Percentiles rank a stretch among this genome's conserved stretches.
phyloP scores from a whole-genome alignment of 108 stramenopile species.

The Fragilaria radians region DNA sequence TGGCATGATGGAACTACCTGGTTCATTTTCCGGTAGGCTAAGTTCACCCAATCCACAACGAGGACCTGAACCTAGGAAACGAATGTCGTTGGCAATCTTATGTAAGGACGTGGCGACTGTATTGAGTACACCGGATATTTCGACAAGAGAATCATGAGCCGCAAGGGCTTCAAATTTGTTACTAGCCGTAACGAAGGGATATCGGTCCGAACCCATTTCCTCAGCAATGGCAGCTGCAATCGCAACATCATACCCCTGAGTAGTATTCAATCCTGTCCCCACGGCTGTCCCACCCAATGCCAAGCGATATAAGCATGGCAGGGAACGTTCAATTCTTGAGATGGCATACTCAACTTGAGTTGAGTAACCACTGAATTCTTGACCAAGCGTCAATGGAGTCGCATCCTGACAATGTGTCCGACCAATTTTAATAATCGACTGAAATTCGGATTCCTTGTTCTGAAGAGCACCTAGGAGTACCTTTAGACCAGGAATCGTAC shows the following conservation, averaged over 20 bases:
- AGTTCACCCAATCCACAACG: constrained; percentile 96
- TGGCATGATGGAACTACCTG: constrained; percentile 98
- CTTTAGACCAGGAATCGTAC: constrained; percentile 77
- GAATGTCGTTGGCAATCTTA: constrained; percentile 98
- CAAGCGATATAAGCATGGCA: constrained; percentile 76
- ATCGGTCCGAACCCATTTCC: constrained; percentile 77
- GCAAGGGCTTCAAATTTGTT: constrained; percentile 98
- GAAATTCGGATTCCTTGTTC: constrained; percentile 68
- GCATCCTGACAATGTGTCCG: constrained; percentile 98
- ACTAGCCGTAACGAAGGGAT: constrained; percentile 91
- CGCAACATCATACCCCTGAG: constrained; percentile 82
- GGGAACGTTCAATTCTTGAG: constrained; percentile 51
- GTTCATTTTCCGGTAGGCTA: constrained; percentile 93
- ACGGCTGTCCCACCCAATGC: constrained; percentile 98
- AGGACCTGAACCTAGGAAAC: constrained; percentile 91
- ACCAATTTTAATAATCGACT: constrained; percentile 93
- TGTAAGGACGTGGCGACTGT: constrained; percentile 83
- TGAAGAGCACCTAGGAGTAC: constrained; percentile 58
- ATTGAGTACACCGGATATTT: constrained; percentile 91
- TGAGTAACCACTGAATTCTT: constrained; percentile 96
- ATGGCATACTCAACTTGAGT: constrained; percentile 90
- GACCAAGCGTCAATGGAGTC: constrained; percentile 96
- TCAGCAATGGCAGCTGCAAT: constrained; percentile 90
- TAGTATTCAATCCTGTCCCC: constrained; percentile 91
- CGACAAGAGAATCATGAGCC: constrained; percentile 92